phyloP scores from a whole-genome alignment of 768 basidiomycete genomes.

The Solioccasus polychromus region DNA sequence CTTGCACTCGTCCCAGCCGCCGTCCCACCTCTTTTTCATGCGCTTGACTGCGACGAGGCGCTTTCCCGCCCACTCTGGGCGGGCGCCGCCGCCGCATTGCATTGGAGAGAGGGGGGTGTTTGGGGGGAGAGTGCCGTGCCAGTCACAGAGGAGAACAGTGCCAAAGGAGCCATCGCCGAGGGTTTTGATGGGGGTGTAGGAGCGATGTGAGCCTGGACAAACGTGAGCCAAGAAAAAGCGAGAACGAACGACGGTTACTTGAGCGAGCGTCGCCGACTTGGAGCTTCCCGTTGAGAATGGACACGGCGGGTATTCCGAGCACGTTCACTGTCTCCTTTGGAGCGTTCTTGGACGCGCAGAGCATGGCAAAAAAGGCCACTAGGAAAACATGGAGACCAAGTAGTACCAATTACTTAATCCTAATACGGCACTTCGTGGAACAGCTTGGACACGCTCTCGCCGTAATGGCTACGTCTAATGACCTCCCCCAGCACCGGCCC shows the following conservation, averaged over 20 bases:
- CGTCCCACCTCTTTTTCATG: slow-evolving; percentile 98
- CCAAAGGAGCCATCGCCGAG: slow-evolving; percentile 99
- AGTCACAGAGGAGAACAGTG: slow-evolving; percentile 98
- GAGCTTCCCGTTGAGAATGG: slow-evolving; percentile 65
- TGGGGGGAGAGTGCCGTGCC: slow-evolving; percentile 93
- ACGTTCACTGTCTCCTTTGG: slow-evolving; percentile 64
- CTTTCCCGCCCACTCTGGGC: slow-evolving; percentile 93
- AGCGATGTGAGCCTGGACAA: slow-evolving; percentile 70
- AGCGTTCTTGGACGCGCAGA: slow-evolving; percentile 24
- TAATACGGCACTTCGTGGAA: slow-evolving; percentile 90
- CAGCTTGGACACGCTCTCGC: slow-evolving; percentile 88
- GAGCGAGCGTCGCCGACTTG: slow-evolving; percentile 69
- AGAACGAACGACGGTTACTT: slow-evolving; percentile 49
- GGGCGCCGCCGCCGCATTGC: slow-evolving; percentile 90
- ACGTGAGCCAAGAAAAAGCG: slow-evolving; percentile 1
- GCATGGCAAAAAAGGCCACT: slow-evolving; percentile 23
- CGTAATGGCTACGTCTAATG: slow-evolving; percentile 93
- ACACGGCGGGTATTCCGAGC: slow-evolving; percentile 72
- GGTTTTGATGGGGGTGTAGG: slow-evolving; percentile 93
- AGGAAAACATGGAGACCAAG: slow-evolving; percentile 16
- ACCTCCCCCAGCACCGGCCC: slow-evolving; percentile 94
- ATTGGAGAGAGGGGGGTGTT: slow-evolving; percentile 90
- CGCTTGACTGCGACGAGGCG: slow-evolving; percentile 94
- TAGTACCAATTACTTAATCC: slow-evolving; percentile 21
- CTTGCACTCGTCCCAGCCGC: slow-evolving; percentile 97